Evolutionary conservation across 257 asterid genomes (phyloP), one percentile per base, ranked within the genome.

Genomic region (Ligustrum vulgare): DNA sequence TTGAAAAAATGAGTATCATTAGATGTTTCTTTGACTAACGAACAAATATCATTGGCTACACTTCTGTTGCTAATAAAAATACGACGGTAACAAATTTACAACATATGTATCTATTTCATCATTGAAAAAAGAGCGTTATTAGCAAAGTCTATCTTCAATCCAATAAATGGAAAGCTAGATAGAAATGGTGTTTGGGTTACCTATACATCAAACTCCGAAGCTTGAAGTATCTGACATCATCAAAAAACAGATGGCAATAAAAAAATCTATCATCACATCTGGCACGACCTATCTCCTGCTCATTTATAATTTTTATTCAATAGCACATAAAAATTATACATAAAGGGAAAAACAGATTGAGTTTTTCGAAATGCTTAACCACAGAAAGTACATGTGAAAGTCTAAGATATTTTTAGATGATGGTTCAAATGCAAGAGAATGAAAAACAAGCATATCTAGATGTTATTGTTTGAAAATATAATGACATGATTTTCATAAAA

Each of bases 101-200:
- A 85, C 76, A 82, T 87, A 92, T 86, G 91, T 96, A 79, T 94
- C 99, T n/a, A 92, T 95, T 35, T 96, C 99, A 75, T 94, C 97
- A 78, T 98, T 94, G 92, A 79, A 73, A 45, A 41, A 78, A 87
- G 36, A 71, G 43, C 7, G 32, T 15, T 11, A 51, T 81, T 74
- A 75, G 76, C 32, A 79, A 67, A 67, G 36, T 69, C 81, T 32
- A 83, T 76, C 34, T 60, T 73, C 75, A 70, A 66, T 56, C 71
- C 28, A 25, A n/a, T 45, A 23, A 78, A 73, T 64, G 74, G 49
- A 49, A 67, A 65, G 71, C 37, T 28, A 28, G 31, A 28, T 28
- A 28, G 31, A 28, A 28, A 28, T 28, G 31, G 31, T 28, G 31
- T 28, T 23, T 37, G 74, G 77, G 70, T 83, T 80, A 94, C 99